Evolutionary conservation across 2,329 filamentous ascomycete genomes (phyloP), one percentile per base, ranked within the genome.

Genomic region (Fusarium cyanostomum): DNA sequence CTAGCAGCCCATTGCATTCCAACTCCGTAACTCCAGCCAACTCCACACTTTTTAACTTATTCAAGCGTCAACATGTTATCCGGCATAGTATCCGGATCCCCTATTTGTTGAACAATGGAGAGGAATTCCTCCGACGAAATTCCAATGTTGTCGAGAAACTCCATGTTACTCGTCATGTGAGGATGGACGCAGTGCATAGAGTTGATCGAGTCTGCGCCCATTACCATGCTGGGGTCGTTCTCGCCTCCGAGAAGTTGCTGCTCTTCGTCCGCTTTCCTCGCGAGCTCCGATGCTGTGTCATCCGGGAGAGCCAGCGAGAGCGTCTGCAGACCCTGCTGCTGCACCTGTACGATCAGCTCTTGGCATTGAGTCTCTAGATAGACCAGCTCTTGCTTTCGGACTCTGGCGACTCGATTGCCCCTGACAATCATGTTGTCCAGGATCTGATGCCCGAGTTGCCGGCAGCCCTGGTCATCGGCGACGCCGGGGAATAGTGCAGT

Each of bases 81-180:
- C 2, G 66, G 66, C 54, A 68, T 54, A 0, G 53, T 67, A 28
- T 67, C 66, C 7, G 63, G 51, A 38, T 68, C 66, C 8, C 66
- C 67, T 38, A 79, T 76, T 49, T 78, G 75, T 45, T 79, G 67
- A 11, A 78, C 72, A 8, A 79, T 75, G 0, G 70, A 70, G 9
- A 78, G 53, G 31, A 79, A 78, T n/a, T 78, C 75, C 30, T 75
- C 71, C 0, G 74, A 77, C 0, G 76, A 79, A 15, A 78, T 78
- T 0, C 77, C 77, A 54, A 79, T 73, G 31, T 70, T 72, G 9
- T 76, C 73, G 8, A 79, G 63, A 27, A 77, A 72, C 18, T 75
- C 72, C 24, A 72, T 64, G 49, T 71, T 71, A n/a, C 41, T 70
- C 5, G 59, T 60, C 16, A 54, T 35, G 11, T 55, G 60, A 10